phyloP scores from a whole-genome alignment of 1,139 yeast genomes.

The Eremothecium cymbalariae region DNA sequence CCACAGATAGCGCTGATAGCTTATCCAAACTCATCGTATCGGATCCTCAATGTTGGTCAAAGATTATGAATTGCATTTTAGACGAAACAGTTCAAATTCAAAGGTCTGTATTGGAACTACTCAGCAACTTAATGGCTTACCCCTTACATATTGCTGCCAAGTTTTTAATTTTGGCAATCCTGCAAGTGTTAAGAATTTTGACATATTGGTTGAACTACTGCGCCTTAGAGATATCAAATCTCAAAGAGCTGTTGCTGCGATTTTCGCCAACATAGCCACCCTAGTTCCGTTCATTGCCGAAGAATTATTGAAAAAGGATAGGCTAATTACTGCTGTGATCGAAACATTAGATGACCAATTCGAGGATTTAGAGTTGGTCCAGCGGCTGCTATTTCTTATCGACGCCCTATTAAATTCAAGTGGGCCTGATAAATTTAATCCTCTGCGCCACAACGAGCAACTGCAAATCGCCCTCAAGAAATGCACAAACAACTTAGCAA shows the following conservation, averaged over 20 bases:
- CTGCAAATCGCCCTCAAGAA: constrained; percentile 11
- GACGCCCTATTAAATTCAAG: constrained; percentile 21
- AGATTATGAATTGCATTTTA: constrained; percentile 34
- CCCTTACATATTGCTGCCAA: constrained; percentile 28
- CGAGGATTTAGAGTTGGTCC: constrained; percentile 23
- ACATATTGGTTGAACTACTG: constrained; percentile 24
- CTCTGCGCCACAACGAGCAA: constrained; percentile 11
- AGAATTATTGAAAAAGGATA: constrained; percentile 20
- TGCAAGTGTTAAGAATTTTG: constrained; percentile 26
- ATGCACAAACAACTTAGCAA: constrained; percentile 2
- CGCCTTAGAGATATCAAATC: constrained; percentile 26
- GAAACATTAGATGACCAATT: constrained; percentile 20
- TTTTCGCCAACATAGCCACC: constrained; percentile 28
- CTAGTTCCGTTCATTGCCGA: constrained; percentile 28
- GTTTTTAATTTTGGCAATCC: constrained; percentile 31
- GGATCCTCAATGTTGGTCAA: constrained; percentile 34
- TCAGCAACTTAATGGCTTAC: constrained; percentile 28
- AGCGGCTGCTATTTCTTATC: constrained; percentile 24
- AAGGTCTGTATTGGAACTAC: constrained; percentile 27
- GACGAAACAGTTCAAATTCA: constrained; percentile 24
- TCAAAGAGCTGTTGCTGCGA: constrained; percentile 31
- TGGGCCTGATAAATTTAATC: constrained; percentile 5
- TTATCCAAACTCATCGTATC: constrained; percentile 27
- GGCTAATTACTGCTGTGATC: constrained; percentile 19
- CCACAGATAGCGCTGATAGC: constrained; percentile 32